A percentile compares a stretch with the other conserved stretches of the same genome.
Evolutionary conservation across 2,329 filamentous ascomycete species (phyloP).

Genomic region (Lasiodiplodia sp.): DNA sequence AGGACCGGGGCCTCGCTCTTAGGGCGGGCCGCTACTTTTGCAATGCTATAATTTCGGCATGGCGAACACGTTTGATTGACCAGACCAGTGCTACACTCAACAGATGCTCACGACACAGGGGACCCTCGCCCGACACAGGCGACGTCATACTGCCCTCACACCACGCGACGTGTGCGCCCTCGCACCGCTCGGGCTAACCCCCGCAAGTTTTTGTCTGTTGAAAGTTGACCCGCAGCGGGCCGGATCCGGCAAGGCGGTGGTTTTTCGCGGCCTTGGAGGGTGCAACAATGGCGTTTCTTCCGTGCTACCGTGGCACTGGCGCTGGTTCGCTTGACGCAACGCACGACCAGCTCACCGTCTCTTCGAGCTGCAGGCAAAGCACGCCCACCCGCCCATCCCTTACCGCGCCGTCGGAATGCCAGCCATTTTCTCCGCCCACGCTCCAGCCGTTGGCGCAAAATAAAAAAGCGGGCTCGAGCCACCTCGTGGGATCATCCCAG

Average conservation of each 20-base stretch:
- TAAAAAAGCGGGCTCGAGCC: slow-evolving; percentile 19
- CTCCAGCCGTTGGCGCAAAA: slow-evolving; percentile 15
- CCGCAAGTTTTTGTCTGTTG: slow-evolving; percentile 1
- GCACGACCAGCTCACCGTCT: slow-evolving; percentile 27
- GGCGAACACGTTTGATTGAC: slow-evolving; percentile 24
- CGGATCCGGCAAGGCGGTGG: slow-evolving; percentile 8
- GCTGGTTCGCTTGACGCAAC: slow-evolving; percentile 23
- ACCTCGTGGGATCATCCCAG: not conserved
- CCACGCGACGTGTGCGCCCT: slow-evolving; percentile 23
- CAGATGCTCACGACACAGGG: slow-evolving; percentile 15
- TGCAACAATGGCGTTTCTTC: slow-evolving; percentile 15
- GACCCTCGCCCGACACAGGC: slow-evolving; percentile 11
- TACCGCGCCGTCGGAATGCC: slow-evolving; percentile 24
- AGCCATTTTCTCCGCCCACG: not conserved
- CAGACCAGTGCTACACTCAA: slow-evolving; percentile 11
- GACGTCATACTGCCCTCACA: slow-evolving; percentile 24
- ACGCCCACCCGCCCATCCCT: not conserved
- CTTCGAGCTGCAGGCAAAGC: slow-evolving; percentile 6
- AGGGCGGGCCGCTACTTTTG: slow-evolving; percentile 17
- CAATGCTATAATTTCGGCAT: slow-evolving; percentile 25
- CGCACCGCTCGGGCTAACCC: slow-evolving; percentile 8
- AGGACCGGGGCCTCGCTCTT: slow-evolving; percentile 21
- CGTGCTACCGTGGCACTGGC: slow-evolving; percentile 20
- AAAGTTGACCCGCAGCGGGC: slow-evolving; percentile 2
- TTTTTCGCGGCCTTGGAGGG: not conserved